phyloP scores from a whole-genome alignment of 164 flowering plant genomes.

The Warburgia ugandensis region DNA sequence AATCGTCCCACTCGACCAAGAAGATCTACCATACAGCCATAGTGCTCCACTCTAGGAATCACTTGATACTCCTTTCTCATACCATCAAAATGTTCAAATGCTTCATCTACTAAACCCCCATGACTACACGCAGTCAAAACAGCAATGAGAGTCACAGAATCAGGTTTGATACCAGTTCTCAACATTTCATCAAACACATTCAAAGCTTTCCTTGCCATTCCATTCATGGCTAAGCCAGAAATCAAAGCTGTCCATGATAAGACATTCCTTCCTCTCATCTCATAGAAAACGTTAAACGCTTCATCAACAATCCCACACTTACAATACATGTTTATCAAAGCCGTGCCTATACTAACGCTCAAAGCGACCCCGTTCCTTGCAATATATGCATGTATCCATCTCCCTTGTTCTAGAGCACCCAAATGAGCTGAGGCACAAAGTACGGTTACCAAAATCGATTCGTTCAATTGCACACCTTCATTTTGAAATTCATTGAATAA shows the following conservation, averaged over 20 bases:
- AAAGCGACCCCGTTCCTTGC: neutral
- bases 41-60: constrained; percentile 26
- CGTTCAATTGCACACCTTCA: neutral
- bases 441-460: constrained; percentile 5
- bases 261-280: constrained; percentile 23
- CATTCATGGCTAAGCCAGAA: constrained; percentile 26
- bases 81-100: constrained; percentile 16
- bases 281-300: constrained; percentile 17
- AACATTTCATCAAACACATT: constrained; percentile 18
- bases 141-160: constrained; percentile 26
- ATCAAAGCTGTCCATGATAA: constrained; percentile 37
- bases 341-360: constrained; percentile 6
- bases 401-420: no score
- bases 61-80: constrained; percentile 23
- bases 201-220: constrained; percentile 23
- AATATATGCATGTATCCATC: constrained; percentile 2
- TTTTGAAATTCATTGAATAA: constrained; percentile 8
- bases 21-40: constrained; percentile 35
- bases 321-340: constrained; percentile 30
- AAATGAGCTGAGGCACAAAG: constrained; percentile 6
- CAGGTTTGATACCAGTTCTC: constrained; percentile 20
- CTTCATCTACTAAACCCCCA: constrained; percentile 25
- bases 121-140: constrained; percentile 31
- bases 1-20: constrained; percentile 26
- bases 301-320: constrained; percentile 31